Percentiles rank a stretch among this genome's conserved stretches.
Evolutionary conservation across 495 filamentous ascomycete genomes (phyloP).

Genomic region (Penicillium simplicissimum): DNA sequence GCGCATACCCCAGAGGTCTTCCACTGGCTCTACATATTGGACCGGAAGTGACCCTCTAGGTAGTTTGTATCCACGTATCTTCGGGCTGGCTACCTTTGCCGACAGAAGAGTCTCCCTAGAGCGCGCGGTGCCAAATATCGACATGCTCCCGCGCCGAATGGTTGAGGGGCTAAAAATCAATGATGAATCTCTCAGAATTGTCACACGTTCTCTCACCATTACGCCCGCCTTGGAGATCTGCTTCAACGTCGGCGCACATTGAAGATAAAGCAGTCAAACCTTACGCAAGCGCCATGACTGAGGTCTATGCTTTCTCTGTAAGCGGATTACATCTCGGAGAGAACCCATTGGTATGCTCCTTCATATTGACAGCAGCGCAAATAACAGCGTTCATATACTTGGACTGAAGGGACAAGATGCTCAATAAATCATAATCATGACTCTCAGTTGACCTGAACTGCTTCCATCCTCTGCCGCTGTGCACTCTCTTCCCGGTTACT

Average conservation of each 20-base stretch:
- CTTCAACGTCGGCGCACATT: background rate
- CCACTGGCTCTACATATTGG: conserved; percentile 46
- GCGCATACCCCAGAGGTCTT: conserved; percentile 40
- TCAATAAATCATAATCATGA: background rate
- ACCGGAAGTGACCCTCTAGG: conserved; percentile 27
- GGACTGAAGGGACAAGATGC: background rate
- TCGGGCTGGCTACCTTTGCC: background rate
- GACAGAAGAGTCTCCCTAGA: background rate
- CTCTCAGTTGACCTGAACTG: background rate
- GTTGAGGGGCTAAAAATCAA: background rate
- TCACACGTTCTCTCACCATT: no score
- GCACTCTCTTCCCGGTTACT: background rate
- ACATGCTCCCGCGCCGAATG: background rate
- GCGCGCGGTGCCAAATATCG: background rate
- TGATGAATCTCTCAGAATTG: background rate
- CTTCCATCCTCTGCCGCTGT: background rate
- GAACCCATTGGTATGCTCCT: background rate
- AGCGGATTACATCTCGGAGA: background rate
- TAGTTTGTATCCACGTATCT: background rate
- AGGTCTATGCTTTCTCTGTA: background rate
- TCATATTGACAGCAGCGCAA: background rate
- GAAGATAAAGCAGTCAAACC: background rate
- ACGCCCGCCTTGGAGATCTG: background rate
- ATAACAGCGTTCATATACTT: background rate
- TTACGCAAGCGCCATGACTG: background rate